phyloP scores from a whole-genome alignment of 139 green algal species.

The Diplosphaera chodatii region DNA sequence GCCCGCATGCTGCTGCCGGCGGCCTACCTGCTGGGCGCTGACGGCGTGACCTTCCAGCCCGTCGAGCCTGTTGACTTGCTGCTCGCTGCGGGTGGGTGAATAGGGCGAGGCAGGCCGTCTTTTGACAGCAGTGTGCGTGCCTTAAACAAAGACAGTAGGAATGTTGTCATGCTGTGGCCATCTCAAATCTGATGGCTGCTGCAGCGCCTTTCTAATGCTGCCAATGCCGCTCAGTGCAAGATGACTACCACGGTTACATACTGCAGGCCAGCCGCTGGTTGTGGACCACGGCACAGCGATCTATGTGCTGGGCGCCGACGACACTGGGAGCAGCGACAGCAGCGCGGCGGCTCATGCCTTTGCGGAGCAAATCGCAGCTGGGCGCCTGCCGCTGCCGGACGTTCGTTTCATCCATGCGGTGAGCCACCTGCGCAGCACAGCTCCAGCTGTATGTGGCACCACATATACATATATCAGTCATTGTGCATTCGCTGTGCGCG shows the following conservation, averaged over 20 bases:
- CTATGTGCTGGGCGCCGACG: constrained; percentile 21
- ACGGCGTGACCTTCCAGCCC: neutral
- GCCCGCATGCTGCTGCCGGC: constrained; percentile 15
- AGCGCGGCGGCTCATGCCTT: constrained; percentile 2
- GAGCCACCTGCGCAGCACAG: neutral
- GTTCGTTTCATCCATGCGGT: neutral
- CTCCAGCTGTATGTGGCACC: neutral
- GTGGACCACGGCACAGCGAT: constrained; percentile 41
- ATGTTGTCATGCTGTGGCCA: too few species aligned
- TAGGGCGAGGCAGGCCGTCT: neutral
- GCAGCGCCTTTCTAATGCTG: too few species aligned
- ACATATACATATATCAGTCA: too few species aligned
- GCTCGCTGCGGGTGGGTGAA: neutral
- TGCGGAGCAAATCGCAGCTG: neutral
- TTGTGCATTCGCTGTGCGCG: too few species aligned
- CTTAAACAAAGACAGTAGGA: too few species aligned
- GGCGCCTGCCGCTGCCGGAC: constrained; percentile 28
- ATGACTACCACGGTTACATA: too few species aligned
- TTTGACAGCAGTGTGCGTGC: too few species aligned
- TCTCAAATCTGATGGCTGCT: neutral
- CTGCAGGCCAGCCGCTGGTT: constrained; percentile 18
- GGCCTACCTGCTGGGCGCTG: neutral
- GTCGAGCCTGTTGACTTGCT: constrained; percentile 3
- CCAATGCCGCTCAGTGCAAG: too few species aligned
- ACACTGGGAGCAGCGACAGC: neutral